Percentiles rank a stretch among this genome's conserved stretches.
Evolutionary conservation across 441 rosid species (phyloP).

Genomic region (Manihot esculenta): DNA sequence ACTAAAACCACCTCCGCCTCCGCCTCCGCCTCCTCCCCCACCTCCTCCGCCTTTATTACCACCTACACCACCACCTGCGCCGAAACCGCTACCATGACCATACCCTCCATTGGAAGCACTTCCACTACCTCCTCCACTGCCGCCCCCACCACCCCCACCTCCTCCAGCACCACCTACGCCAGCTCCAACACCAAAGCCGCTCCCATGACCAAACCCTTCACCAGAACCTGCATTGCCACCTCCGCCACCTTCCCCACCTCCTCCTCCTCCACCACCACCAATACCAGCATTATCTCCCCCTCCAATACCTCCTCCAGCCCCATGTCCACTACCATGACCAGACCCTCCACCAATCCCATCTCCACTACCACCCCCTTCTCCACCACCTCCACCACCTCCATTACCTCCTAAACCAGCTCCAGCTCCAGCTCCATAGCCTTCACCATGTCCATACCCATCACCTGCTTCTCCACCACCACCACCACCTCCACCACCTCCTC

Average conservation of each 20-base stretch:
- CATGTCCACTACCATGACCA: conserved; percentile 26
- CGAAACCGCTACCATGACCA: conserved; percentile 22
- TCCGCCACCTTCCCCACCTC: conserved; percentile 29
- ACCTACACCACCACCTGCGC: conserved; percentile 25
- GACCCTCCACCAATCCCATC: conserved; percentile 29
- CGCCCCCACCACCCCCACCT: conserved; percentile 26
- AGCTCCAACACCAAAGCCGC: conserved; percentile 28
- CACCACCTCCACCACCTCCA: conserved; percentile 29
- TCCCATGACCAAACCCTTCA: conserved; percentile 29
- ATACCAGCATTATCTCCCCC: conserved; percentile 22
- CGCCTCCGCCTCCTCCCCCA: conserved; percentile 9
- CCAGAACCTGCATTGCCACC: conserved; percentile 18
- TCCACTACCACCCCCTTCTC: conserved; percentile 28
- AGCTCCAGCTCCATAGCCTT: conserved; percentile 11
- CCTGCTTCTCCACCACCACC: conserved; percentile 6
- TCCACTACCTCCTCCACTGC: conserved; percentile 25
- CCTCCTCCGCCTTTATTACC: conserved; percentile 18
- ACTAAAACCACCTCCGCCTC: conserved; percentile 13
- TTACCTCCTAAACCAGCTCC: conserved; percentile 22
- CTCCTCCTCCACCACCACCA: conserved; percentile 3
- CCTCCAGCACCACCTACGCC: conserved; percentile 15
- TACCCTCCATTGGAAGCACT: conserved; percentile 13
- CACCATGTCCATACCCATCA: conserved; percentile 6
- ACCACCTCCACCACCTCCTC: neutral
- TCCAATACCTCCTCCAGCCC: conserved; percentile 26